A percentile compares a stretch with the other conserved stretches of the same genome.
Evolutionary conservation across 768 basidiomycete species (phyloP).

Genomic region (Mycena filopes): DNA sequence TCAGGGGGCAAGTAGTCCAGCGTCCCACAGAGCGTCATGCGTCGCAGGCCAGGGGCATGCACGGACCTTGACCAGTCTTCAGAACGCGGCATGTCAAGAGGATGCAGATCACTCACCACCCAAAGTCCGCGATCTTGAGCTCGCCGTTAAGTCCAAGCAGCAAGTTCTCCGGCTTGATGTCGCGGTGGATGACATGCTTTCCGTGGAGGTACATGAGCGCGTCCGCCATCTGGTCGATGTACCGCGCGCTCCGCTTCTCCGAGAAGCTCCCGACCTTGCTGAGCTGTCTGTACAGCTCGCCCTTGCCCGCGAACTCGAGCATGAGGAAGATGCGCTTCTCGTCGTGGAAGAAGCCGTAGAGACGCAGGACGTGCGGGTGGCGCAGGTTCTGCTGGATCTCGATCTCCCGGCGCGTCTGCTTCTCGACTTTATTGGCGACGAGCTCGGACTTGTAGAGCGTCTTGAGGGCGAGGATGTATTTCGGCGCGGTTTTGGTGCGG

Average conservation of each 20-base stretch:
- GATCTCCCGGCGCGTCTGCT: slow-evolving; percentile 96
- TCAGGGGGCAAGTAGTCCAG: slow-evolving; percentile 97
- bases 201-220: slow-evolving; percentile 90
- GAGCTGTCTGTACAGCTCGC: slow-evolving; percentile 97
- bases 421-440: slow-evolving; percentile 90
- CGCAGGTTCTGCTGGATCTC: slow-evolving; percentile 97
- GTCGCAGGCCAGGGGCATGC: slow-evolving; percentile 90
- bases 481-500: slow-evolving; percentile 86
- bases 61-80: slow-evolving; percentile 51
- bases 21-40: slow-evolving; percentile 94
- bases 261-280: slow-evolving; percentile 87
- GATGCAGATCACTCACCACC: slow-evolving; percentile 93
- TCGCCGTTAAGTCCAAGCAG: slow-evolving; percentile 95
- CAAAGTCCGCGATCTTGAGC: slow-evolving; percentile 98
- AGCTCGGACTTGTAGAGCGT: slow-evolving; percentile 98
- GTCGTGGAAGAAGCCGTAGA: slow-evolving; percentile 99
- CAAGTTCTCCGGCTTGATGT: slow-evolving; percentile 99
- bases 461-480: slow-evolving; percentile 96
- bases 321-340: slow-evolving; percentile 97
- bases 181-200: slow-evolving; percentile 98
- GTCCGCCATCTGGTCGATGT: slow-evolving; percentile 99
- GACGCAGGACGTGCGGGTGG: slow-evolving; percentile 92
- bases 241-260: slow-evolving; percentile 88
- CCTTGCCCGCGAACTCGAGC: slow-evolving; percentile 97
- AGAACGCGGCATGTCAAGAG: too few relatives aligned